A percentile compares a stretch with the other conserved stretches of the same genome.
Conservation (phyloP, 2,329 filamentous ascomycete genomes). For the Pseudogymnoascus sp. region DNA sequence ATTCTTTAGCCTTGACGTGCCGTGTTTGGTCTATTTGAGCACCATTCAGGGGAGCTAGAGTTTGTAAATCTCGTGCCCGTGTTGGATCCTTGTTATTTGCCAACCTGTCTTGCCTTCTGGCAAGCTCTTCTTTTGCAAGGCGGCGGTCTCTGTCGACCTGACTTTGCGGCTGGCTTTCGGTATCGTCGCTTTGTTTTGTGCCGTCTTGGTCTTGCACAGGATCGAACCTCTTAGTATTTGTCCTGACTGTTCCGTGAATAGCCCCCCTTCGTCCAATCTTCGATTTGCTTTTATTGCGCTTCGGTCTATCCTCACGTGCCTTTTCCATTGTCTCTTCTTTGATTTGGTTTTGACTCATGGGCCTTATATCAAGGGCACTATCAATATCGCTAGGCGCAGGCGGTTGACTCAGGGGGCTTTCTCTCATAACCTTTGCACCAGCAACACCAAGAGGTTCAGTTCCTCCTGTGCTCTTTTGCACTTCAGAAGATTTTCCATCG, state of each 20-base stretch:
- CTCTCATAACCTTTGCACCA: background rate
- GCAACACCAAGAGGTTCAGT: background rate
- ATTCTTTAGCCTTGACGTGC: conserved; percentile 82
- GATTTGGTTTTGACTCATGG: conserved; percentile 16
- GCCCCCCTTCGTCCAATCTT: conserved; percentile 14
- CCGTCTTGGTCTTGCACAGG: conserved; percentile 32
- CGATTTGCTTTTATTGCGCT: conserved; percentile 9
- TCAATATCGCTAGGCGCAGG: background rate
- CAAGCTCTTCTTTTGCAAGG: conserved; percentile 63
- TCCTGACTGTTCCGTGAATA: conserved; percentile 25
- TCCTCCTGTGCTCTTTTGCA: background rate
- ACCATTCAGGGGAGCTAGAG: conserved; percentile 60
- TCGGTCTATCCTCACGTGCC: conserved; percentile 22
- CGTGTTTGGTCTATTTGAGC: conserved; percentile 66
- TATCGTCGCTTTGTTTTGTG: background rate
- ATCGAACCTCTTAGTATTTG: conserved; percentile 53
- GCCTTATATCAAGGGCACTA: conserved; percentile 2
- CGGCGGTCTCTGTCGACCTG: conserved; percentile 70
- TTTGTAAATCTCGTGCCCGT: conserved; percentile 69
- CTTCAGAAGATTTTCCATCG: background rate
- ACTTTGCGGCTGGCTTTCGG: conserved; percentile 17
- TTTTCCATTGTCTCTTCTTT: conserved; percentile 22
- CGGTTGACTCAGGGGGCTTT: conserved; percentile 27
- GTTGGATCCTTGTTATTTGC: conserved; percentile 76
- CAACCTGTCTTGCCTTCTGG: conserved; percentile 74